Base-by-base conservation (phyloP, 371 early-diverging fungal genomes). In the Chytridiales sp. region DNA sequence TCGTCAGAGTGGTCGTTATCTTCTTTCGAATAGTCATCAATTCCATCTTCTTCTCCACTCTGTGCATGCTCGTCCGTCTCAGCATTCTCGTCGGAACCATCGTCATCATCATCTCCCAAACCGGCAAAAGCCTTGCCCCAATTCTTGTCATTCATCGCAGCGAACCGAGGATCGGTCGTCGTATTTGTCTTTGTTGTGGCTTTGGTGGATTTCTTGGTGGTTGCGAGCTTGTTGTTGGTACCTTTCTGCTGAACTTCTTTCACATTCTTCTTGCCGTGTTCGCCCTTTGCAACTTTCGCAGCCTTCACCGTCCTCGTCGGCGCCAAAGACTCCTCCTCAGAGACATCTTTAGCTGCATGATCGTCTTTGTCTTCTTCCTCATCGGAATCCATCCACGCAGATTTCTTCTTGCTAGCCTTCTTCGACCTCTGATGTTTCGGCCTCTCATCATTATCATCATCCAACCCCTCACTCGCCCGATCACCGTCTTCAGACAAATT, bases 1-100 rank as follows among this genome's bases (percentile, higher is more conserved):
- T 59, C 69, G 27, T 69, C 68, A n/a, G n/a, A n/a, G n/a, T n/a
- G n/a, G 15, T 72, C 74, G 27, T 56, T 56, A 2, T 75, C 66
- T 8, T 58, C 59, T 34, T 52, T 19, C 34, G 66, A 61, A n/a
- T 72, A 72, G 3, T 73, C 57, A 3, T 74, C 74, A 56, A 64
- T 70, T 17, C 64, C 68, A 13, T 57, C 62, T 17, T 66, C 43
- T 42, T 42, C 44, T 21, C 44, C 46, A 11, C 41, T 40, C 13
- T 38, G 51, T 6, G 32, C 53, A 2, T 64, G 59, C 31, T 67
- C 67, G n/a, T 70, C 72, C 4, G 67, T 55, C 5, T 75, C 76
- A 53, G 64, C 74, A n/a, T 62, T 67, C 15, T 47, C 59, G 17
- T 68, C 47, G 46, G 24, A 8, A 8, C 59, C 58, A 11, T 31